These are phyloP conservation scores for Jatropha multifida DNA, from an alignment of 441 rosid species.

Conservation along the genomic window DNA sequence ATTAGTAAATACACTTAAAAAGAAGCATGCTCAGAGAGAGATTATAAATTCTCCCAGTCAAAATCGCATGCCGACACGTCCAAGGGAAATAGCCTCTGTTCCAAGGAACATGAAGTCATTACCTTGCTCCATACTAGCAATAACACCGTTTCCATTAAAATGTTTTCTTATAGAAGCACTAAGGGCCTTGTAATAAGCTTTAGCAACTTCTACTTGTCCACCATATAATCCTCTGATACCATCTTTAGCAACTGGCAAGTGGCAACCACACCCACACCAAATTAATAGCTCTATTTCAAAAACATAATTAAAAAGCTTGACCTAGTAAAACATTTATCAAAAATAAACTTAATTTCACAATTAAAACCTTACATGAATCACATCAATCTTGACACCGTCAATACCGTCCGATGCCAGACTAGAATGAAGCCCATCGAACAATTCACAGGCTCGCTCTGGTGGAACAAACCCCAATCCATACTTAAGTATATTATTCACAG, in stretches of 20 bases:
- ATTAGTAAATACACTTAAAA: too few species aligned
- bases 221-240: conserved; percentile 77
- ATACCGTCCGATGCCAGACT: conserved; percentile 59
- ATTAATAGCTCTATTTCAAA: too few species aligned
- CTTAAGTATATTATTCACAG: conserved; percentile 69
- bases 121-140: conserved; percentile 91
- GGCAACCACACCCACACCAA: too few species aligned
- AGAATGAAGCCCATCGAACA: conserved; percentile 74
- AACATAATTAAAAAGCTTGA: too few species aligned
- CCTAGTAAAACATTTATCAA: not conserved
- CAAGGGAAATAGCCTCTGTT: conserved; percentile 75
- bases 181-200: conserved; percentile 72
- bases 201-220: conserved; percentile 77
- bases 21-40: too few species aligned
- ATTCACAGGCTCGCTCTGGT: conserved; percentile 52
- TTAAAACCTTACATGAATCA: conserved; percentile 64
- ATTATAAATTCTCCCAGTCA: conserved; percentile 24
- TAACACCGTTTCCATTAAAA: conserved; percentile 83
- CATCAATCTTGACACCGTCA: conserved; percentile 92
- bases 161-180: conserved; percentile 68
- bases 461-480: conserved; percentile 64
- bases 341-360: not conserved
- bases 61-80: conserved; percentile 66
- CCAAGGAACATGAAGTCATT: conserved; percentile 96
- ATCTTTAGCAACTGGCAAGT: conserved; percentile 61